phyloP scores from a whole-genome alignment of 2,329 filamentous ascomycete species.

The Pestalotiopsis fici region DNA sequence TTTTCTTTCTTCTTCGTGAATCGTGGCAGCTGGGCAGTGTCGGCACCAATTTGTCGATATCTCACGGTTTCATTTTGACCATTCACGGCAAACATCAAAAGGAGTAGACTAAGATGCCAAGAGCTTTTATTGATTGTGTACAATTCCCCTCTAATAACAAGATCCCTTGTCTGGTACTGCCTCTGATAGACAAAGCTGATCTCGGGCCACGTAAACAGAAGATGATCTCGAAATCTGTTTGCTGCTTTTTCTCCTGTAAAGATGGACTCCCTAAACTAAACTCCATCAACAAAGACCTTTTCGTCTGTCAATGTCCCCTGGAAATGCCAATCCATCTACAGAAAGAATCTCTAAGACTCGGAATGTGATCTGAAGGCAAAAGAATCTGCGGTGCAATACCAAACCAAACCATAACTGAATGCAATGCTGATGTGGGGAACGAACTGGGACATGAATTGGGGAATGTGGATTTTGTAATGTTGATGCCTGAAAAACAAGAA shows the following conservation, averaged over 20 bases:
- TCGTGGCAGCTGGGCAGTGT: neutral
- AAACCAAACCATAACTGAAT: slow-evolving; percentile 6
- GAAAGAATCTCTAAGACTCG: neutral
- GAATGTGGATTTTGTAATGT: no score
- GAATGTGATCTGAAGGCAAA: neutral
- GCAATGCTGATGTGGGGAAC: neutral
- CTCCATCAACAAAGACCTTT: slow-evolving; percentile 1
- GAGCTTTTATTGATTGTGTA: slow-evolving; percentile 6
- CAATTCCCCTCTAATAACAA: slow-evolving; percentile 7
- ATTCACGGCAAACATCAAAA: neutral
- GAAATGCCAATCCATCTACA: slow-evolving; percentile 5
- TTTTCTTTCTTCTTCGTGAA: neutral
- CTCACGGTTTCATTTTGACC: neutral
- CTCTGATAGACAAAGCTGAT: neutral
- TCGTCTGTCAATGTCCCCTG: neutral
- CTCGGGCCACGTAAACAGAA: slow-evolving; percentile 1
- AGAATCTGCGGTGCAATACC: neutral
- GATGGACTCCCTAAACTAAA: neutral
- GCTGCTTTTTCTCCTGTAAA: slow-evolving; percentile 7
- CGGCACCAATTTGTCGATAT: neutral
- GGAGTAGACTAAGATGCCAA: neutral
- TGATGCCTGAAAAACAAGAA: neutral
- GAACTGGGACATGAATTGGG: no score
- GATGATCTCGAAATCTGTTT: neutral
- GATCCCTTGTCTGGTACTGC: slow-evolving; percentile 1